Conservation (phyloP, 1,284 basidiomycete genomes). For the Ganoderma meredithae region DNA sequence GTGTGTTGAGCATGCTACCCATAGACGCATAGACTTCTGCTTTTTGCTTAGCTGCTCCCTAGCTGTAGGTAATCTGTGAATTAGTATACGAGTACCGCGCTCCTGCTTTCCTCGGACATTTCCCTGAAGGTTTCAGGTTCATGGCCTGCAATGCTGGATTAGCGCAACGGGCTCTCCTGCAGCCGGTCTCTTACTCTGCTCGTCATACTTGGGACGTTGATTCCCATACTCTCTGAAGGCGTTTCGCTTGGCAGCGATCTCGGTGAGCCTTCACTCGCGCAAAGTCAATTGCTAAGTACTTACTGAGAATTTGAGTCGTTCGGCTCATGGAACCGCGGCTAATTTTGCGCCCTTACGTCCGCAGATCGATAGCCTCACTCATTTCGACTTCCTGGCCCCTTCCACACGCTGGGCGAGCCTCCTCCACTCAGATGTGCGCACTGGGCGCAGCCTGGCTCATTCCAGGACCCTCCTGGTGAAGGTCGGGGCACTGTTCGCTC, state of each 20-base stretch:
- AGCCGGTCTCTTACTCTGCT: background rate
- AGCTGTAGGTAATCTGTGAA: conserved; percentile 20
- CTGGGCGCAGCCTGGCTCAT: background rate
- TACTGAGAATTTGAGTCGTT: background rate
- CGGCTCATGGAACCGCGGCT: conserved; percentile 8
- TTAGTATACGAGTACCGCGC: conserved; percentile 8
- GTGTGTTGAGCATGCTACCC: background rate
- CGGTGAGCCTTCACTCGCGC: background rate
- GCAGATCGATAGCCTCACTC: background rate
- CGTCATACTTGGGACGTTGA: background rate
- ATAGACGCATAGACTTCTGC: conserved; percentile 11
- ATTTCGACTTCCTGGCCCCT: background rate
- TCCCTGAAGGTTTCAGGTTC: background rate
- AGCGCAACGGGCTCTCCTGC: background rate
- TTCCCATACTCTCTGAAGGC: background rate
- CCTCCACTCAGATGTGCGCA: background rate
- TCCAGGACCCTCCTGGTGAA: background rate
- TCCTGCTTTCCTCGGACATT: background rate
- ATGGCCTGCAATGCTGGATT: background rate
- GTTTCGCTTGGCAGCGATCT: background rate
- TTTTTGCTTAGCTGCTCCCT: conserved; percentile 6
- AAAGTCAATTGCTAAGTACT: background rate
- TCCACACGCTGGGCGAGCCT: background rate
- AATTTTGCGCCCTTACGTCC: background rate
- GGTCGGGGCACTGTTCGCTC: background rate